Percentiles rank a stretch among this genome's conserved stretches.
Conservation (phyloP, 352 stramenopile genomes). For the Globisporangium perplexum region DNA sequence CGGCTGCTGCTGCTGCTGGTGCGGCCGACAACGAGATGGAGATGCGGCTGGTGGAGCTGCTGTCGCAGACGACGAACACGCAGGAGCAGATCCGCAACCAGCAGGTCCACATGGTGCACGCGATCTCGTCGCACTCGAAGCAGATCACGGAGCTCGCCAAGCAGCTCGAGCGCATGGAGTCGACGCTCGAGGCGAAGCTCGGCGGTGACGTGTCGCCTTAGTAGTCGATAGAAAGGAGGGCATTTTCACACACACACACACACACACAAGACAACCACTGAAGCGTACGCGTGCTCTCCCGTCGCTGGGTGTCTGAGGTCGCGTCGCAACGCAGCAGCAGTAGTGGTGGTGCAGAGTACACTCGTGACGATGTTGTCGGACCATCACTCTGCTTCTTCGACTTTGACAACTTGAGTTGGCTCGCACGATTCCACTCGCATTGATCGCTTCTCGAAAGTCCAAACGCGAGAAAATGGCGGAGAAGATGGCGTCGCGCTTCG, state of each 20-base stretch:
- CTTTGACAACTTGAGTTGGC: no score
- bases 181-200: conserved; percentile 54
- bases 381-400: no score
- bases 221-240: conserved; percentile 3
- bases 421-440: neutral
- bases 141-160: conserved; percentile 77
- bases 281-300: neutral
- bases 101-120: conserved; percentile 75
- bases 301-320: no score
- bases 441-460: no score
- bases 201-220: conserved; percentile 11
- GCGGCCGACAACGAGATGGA: conserved; percentile 64
- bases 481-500: conserved; percentile 48
- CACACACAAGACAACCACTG: no score
- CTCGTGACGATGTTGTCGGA: no score
- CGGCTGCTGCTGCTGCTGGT: neutral
- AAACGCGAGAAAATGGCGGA: no score
- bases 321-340: no score
- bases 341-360: no score
- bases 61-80: conserved; percentile 76
- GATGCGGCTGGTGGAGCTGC: conserved; percentile 59
- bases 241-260: neutral
- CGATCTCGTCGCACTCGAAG: conserved; percentile 68
- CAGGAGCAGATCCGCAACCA: conserved; percentile 78
- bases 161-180: conserved; percentile 78